Conservation (phyloP, 1,284 basidiomycete genomes). For the Mrakiaceae sp. region DNA sequence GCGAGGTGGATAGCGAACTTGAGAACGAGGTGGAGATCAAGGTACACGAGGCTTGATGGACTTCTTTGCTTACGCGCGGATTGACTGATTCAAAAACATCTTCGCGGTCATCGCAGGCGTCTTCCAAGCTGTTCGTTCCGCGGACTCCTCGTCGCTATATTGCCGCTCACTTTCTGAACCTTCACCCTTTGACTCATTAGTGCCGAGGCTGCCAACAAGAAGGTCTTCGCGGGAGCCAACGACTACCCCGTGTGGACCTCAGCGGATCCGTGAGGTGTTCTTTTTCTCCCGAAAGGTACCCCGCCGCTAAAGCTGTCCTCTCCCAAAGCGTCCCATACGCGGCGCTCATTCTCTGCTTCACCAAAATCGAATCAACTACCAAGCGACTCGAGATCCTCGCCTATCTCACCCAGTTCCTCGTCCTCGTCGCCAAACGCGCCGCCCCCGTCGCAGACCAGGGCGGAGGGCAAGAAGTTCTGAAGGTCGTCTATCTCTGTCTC, state of each 20-base stretch:
- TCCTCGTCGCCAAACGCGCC: constrained; percentile 67
- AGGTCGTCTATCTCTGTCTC: constrained; percentile 91
- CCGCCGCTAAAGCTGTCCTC: constrained; percentile 11
- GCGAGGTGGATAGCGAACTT: neutral
- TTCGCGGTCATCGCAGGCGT: neutral
- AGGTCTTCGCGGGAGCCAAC: neutral
- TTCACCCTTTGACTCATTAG: neutral
- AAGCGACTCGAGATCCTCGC: constrained; percentile 91
- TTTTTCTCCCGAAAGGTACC: neutral
- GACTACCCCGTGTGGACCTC: constrained; percentile 7
- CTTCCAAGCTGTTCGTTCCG: neutral
- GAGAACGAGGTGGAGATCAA: constrained; percentile 1
- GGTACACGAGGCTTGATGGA: neutral
- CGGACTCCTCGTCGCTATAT: too few species aligned
- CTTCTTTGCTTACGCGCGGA: neutral
- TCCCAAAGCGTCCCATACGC: constrained; percentile 75
- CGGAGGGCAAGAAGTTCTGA: constrained; percentile 58
- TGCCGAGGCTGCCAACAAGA: neutral
- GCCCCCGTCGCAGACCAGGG: constrained; percentile 22
- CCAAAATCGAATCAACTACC: constrained; percentile 85
- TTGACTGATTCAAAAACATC: neutral
- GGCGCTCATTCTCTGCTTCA: constrained; percentile 77
- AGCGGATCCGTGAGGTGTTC: neutral
- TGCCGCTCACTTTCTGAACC: neutral
- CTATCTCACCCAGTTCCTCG: constrained; percentile 73